Percentiles rank a stretch among this genome's conserved stretches.
Evolutionary conservation across 768 basidiomycete species (phyloP).

Genomic region (Suillus occidentalis): DNA sequence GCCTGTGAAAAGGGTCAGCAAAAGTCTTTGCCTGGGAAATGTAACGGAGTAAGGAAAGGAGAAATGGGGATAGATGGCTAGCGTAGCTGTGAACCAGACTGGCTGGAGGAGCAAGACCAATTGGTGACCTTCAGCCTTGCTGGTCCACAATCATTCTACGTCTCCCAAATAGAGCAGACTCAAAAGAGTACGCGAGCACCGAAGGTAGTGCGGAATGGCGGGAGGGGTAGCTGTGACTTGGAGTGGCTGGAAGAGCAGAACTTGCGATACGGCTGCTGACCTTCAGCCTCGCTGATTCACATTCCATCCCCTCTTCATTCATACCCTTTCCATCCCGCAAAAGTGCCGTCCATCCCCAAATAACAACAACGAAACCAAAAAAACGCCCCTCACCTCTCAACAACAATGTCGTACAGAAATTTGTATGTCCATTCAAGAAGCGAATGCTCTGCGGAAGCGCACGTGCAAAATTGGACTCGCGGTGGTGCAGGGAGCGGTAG

Average conservation of each 20-base stretch:
- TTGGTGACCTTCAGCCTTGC: neutral
- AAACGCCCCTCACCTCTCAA: constrained; percentile 45
- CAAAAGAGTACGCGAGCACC: neutral
- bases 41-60: neutral
- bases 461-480: constrained; percentile 79
- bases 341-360: neutral
- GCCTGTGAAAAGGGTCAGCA: constrained; percentile 34
- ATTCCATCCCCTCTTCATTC: neutral
- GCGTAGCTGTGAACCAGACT: neutral
- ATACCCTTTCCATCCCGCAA: neutral
- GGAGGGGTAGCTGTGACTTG: neutral
- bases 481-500: constrained; percentile 80
- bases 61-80: neutral
- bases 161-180: neutral
- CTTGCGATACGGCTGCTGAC: neutral
- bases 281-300: neutral
- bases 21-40: neutral
- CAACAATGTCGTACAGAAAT: constrained; percentile 82
- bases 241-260: neutral
- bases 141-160: neutral
- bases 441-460: constrained; percentile 74
- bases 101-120: neutral
- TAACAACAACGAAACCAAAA: neutral
- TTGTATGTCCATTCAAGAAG: constrained; percentile 82
- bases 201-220: neutral